Percentiles rank a stretch among this genome's conserved stretches.
Evolutionary conservation across 495 filamentous ascomycete genomes (phyloP).

Genomic region (Xylaria venustula): DNA sequence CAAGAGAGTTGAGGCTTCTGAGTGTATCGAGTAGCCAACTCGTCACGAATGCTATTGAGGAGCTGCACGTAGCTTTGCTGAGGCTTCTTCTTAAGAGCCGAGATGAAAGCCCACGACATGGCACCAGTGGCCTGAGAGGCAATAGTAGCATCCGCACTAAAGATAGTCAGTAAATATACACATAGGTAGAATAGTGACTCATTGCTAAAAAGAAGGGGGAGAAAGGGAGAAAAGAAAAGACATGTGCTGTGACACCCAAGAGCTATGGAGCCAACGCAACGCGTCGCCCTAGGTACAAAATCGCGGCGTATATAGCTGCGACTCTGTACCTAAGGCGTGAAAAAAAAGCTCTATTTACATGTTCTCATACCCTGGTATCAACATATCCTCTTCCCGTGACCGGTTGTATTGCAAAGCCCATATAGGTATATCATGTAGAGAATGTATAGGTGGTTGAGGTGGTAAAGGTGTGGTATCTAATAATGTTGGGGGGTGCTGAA

Average conservation of each 20-base stretch:
- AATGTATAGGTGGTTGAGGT: slow-evolving; percentile 7
- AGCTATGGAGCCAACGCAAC: slow-evolving; percentile 49
- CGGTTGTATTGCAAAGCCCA: slow-evolving; percentile 1
- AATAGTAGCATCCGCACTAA: slow-evolving; percentile 62
- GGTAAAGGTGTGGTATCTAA: slow-evolving; percentile 10
- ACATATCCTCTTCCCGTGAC: neutral
- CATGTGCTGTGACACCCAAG: neutral
- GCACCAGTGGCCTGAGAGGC: slow-evolving; percentile 89
- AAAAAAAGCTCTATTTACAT: slow-evolving; percentile 25
- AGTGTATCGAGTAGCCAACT: slow-evolving; percentile 81
- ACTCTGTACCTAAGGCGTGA: slow-evolving; percentile 41
- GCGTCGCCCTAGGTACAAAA: slow-evolving; percentile 52
- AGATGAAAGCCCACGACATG: slow-evolving; percentile 98
- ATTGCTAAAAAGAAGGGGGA: no score
- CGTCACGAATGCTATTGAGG: slow-evolving; percentile 92
- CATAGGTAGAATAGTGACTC: no score
- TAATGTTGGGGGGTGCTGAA: slow-evolving; percentile 19
- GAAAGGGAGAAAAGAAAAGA: no score
- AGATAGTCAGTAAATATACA: slow-evolving; percentile 28
- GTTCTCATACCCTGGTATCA: slow-evolving; percentile 4
- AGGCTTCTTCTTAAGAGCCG: slow-evolving; percentile 90
- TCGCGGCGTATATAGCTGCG: slow-evolving; percentile 32
- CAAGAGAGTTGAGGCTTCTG: slow-evolving; percentile 97
- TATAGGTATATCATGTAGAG: neutral
- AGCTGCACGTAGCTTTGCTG: slow-evolving; percentile 97